Evolutionary conservation across 1,284 basidiomycete species (phyloP).

Genomic region (Thecaphora thlaspeos): DNA sequence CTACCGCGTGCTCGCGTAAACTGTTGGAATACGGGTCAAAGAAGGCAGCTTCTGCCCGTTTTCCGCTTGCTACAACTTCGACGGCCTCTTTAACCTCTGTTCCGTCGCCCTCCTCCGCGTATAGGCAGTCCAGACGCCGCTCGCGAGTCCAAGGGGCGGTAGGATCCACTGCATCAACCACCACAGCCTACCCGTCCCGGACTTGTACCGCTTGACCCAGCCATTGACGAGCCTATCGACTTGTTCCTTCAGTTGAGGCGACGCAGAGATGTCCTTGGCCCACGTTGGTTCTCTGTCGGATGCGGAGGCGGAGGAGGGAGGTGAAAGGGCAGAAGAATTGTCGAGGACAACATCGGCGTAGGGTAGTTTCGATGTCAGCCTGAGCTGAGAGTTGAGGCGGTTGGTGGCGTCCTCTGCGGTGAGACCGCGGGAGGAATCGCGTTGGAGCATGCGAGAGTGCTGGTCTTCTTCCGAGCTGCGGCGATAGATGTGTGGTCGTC

Average conservation of each 20-base stretch:
- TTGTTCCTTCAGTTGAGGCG: constrained; percentile 62
- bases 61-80: background rate
- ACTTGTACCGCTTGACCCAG: constrained; percentile 59
- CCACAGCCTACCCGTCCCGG: constrained; percentile 67
- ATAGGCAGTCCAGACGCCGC: constrained; percentile 47
- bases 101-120: background rate
- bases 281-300: background rate
- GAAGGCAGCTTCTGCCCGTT: too few relatives aligned
- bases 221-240: constrained; percentile 68
- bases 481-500: background rate
- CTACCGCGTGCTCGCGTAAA: too few relatives aligned
- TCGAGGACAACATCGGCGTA: constrained; percentile 87
- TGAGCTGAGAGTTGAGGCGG: constrained; percentile 77
- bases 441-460: constrained; percentile 46
- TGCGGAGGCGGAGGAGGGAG: background rate
- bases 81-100: background rate
- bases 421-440: constrained; percentile 58
- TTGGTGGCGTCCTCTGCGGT: constrained; percentile 65
- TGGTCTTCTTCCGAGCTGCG: constrained; percentile 40
- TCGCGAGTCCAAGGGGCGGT: constrained; percentile 69
- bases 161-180: constrained; percentile 71
- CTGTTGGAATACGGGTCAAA: too few relatives aligned
- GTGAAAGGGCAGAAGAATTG: constrained; percentile 71
- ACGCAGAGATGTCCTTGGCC: constrained; percentile 18
- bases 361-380: constrained; percentile 73